Conservation (phyloP, 345 rosid species). For the Sonneratia alba region DNA sequence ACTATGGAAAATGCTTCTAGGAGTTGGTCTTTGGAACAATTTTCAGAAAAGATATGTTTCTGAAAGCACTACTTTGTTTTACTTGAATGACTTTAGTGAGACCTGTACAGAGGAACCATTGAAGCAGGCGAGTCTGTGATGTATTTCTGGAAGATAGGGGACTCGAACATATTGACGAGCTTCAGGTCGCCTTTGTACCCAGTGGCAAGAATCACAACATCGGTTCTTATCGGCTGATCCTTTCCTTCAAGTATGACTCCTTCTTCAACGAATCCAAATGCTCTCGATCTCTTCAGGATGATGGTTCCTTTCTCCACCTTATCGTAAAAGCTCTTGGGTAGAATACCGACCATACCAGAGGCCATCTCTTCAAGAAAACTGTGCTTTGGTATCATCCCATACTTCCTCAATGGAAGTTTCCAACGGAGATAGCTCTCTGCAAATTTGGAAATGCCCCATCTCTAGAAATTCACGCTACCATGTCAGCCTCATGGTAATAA, state of each 20-base stretch:
- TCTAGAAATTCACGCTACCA: conserved; percentile 5
- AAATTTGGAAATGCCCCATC: conserved; percentile 24
- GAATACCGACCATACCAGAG: conserved; percentile 9
- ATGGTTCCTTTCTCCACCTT: conserved; percentile 24
- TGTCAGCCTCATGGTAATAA: background rate
- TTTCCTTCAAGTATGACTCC: conserved; percentile 15
- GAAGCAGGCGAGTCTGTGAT: conserved; percentile 10
- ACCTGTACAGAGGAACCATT: conserved; percentile 26
- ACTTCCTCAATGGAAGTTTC: conserved; percentile 17
- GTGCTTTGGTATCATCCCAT: conserved; percentile 20
- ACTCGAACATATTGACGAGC: conserved; percentile 21
- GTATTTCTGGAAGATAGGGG: conserved; percentile 17
- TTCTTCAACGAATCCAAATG: conserved; percentile 15
- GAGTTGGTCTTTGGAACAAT: background rate
- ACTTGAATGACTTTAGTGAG: background rate
- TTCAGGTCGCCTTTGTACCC: conserved; percentile 24
- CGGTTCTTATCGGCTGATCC: conserved; percentile 12
- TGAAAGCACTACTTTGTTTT: background rate
- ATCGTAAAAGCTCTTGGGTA: conserved; percentile 22
- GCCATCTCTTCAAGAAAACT: conserved; percentile 17
- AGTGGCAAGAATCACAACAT: conserved; percentile 22
- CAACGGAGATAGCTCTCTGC: conserved; percentile 15
- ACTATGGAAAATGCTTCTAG: no score
- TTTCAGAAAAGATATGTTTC: background rate
- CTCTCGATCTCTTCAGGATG: conserved; percentile 15